Base-by-base conservation (phyloP, 768 basidiomycete species). In the Sarcomyxa edulis region DNA sequence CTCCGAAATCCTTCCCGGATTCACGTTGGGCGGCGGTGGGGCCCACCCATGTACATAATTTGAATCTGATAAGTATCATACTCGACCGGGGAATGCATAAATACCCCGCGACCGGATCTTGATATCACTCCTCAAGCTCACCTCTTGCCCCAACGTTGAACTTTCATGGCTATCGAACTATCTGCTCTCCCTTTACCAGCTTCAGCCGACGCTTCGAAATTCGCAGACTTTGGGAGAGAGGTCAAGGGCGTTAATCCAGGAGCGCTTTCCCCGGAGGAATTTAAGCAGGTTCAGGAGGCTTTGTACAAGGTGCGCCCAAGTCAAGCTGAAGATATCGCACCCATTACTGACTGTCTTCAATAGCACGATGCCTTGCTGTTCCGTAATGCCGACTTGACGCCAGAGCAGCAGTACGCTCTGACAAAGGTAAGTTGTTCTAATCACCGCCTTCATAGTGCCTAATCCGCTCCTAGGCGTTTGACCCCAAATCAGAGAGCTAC, bases 341-440 rank as follows among this genome's bases (percentile, higher is more conserved):
- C 24, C 21, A 18, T 28, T 18, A 6, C n/a, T n/a, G n/a, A n/a
- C n/a, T 36, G 15, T 4, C 9, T 9, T 15, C 23, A 11, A 26
- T 51, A 91, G 86, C 71, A 93, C 48, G 73, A 74, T 29, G 73
- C 71, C 12, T 71, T 94, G 28, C 66, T 94, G 39, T 94, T 93
- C 66, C 72, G 84, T 40, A 60, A 84, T 50, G 72, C 71, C 22
- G 61, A 71, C 21, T 56, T 93, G 16, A 73, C 78, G 4, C 89
- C 90, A 0, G 86, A 89, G 58, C 79, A 87, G 53, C 90, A 93
- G 56, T 91, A 86, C 58, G 75, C 76, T 10, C 60, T 94, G 43
- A 92, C 89, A 10, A 90, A 91, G 75, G 89, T 83, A 46, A 40
- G 68, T 45, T 24, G 6, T 14, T 7, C 18, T 9, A 18, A 25